These are phyloP conservation scores for Ceratopteris richardii DNA, from an alignment of 75 land plant genomes.

Conservation along the genomic window DNA sequence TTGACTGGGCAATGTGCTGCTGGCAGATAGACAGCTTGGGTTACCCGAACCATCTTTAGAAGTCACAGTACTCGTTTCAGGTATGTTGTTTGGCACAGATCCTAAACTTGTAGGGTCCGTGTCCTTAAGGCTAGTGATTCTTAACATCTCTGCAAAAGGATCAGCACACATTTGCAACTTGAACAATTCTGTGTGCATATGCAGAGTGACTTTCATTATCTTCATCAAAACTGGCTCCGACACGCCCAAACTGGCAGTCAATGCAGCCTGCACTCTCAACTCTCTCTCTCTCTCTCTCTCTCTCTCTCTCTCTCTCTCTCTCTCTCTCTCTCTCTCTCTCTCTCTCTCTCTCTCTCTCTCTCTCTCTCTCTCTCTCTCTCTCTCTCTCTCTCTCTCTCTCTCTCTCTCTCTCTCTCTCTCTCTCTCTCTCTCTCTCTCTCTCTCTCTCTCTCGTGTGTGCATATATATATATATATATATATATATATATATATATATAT, in stretches of 20 bases:
- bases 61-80: neutral
- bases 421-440: no score
- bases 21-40: constrained; percentile 2
- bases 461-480: no score
- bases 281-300: constrained; percentile 1
- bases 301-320: neutral
- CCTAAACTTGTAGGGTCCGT: constrained; percentile 22
- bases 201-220: constrained; percentile 70
- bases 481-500: no score
- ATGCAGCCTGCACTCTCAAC: constrained; percentile 48
- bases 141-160: constrained; percentile 65
- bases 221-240: constrained; percentile 91
- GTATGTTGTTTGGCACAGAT: neutral
- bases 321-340: no score
- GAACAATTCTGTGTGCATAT: constrained; percentile 85
- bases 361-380: no score
- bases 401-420: no score
- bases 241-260: constrained; percentile 79
- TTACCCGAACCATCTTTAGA: neutral
- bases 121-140: constrained; percentile 66
- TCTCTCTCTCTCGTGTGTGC: no score
- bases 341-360: no score
- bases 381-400: no score
- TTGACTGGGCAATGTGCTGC: constrained; percentile 31
- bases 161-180: constrained; percentile 96